These are phyloP conservation scores for Trichoderma endophyticum DNA, from an alignment of 2,329 filamentous ascomycete species.

Conservation along the genomic window DNA sequence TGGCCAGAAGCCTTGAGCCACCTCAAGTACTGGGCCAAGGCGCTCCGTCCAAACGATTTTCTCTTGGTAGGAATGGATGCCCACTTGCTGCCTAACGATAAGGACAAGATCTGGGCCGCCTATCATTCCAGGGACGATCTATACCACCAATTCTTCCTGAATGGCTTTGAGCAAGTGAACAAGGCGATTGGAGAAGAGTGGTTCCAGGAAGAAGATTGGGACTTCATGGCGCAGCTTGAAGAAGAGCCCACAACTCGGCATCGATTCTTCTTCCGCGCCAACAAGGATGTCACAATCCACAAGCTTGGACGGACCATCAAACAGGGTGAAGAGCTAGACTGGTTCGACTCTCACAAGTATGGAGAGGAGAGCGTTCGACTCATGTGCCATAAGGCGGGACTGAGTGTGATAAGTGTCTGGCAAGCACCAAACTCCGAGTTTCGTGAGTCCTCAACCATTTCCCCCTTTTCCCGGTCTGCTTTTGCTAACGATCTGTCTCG, in stretches of 20 bases:
- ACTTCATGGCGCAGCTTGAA: constrained; percentile 37
- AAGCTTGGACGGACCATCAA: constrained; percentile 28
- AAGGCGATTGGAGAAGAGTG: constrained; percentile 32
- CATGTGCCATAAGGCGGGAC: constrained; percentile 40
- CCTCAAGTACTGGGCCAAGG: constrained; percentile 36
- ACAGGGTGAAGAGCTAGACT: constrained; percentile 38
- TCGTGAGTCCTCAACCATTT: constrained; percentile 27
- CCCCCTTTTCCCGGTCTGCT: neutral
- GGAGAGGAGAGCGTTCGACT: constrained; percentile 34
- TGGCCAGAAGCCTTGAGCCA: constrained; percentile 36
- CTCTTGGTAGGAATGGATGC: constrained; percentile 43
- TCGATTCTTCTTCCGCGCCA: constrained; percentile 40
- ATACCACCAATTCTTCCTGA: constrained; percentile 37
- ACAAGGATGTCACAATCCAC: constrained; percentile 31
- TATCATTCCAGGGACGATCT: constrained; percentile 39
- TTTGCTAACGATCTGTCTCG: constrained; percentile 20
- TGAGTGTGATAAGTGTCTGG: constrained; percentile 37
- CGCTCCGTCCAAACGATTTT: constrained; percentile 34
- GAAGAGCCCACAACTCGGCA: constrained; percentile 37
- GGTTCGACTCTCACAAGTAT: constrained; percentile 45
- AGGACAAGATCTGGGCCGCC: constrained; percentile 39
- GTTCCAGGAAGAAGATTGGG: constrained; percentile 39
- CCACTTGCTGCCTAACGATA: constrained; percentile 32
- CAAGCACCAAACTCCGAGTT: constrained; percentile 39
- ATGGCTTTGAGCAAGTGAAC: constrained; percentile 40